Conservation (phyloP, 306 rosid species). For the Fragaria nilgerrensis region DNA sequence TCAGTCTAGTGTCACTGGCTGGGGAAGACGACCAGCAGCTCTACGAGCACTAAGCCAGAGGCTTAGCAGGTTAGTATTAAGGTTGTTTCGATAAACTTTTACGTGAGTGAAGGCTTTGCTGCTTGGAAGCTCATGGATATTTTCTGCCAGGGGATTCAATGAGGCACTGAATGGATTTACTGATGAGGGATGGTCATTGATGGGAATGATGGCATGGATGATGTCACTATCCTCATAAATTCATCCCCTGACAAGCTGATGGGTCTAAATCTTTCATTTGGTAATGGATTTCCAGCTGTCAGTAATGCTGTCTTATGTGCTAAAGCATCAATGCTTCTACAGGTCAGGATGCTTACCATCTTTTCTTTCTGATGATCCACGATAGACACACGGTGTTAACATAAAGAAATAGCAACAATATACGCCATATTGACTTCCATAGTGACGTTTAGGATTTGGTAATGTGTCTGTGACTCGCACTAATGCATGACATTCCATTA, state of each 20-base stretch:
- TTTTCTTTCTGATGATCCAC: not conserved
- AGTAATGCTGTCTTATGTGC: constrained; percentile 95
- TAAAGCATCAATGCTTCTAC: constrained; percentile 95
- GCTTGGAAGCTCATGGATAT: constrained; percentile 30
- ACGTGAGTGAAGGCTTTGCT: not conserved
- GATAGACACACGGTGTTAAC: not conserved
- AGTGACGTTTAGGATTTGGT: not conserved
- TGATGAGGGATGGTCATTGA: constrained; percentile 96
- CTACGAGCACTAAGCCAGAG: constrained; percentile 85
- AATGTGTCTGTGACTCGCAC: not conserved
- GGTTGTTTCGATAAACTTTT: constrained; percentile 4
- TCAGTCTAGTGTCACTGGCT: constrained; percentile 81
- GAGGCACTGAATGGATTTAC: constrained; percentile 96
- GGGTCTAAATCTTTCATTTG: constrained; percentile 86
- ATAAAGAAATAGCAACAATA: no score
- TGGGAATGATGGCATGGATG: constrained; percentile 91
- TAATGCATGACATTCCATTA: not conserved
- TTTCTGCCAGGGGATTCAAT: constrained; percentile 76
- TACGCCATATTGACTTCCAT: not conserved
- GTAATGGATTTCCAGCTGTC: constrained; percentile 80
- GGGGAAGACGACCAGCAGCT: constrained; percentile 98
- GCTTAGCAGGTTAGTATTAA: constrained; percentile 67
- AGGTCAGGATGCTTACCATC: constrained; percentile 51
- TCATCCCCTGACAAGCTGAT: constrained; percentile 90
- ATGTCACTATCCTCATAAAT: constrained; percentile 82